Percentiles rank a stretch among this genome's conserved stretches.
phyloP scores from a whole-genome alignment of 768 basidiomycete genomes.

The Naganishia kalamii region DNA sequence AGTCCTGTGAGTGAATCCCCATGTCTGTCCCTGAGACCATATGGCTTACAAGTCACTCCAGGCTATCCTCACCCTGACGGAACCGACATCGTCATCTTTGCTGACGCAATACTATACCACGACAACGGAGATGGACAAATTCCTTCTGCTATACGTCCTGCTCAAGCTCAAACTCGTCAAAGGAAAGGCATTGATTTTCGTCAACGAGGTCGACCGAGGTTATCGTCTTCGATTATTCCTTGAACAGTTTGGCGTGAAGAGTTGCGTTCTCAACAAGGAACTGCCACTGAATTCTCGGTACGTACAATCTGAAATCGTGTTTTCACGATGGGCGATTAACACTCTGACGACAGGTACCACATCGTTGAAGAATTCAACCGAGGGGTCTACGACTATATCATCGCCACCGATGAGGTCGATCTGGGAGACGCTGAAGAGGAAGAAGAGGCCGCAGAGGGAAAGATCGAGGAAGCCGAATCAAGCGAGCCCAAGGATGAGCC shows the following conservation, averaged over 20 bases:
- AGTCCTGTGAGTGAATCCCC: slow-evolving; percentile 63
- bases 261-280: slow-evolving; percentile 92
- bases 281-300: slow-evolving; percentile 87
- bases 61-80: slow-evolving; percentile 81
- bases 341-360: slow-evolving; percentile 62
- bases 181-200: slow-evolving; percentile 94
- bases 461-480: slow-evolving; percentile 12
- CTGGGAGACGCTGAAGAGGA: slow-evolving; percentile 51
- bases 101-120: slow-evolving; percentile 75
- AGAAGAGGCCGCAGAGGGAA: slow-evolving; percentile 41
- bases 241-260: slow-evolving; percentile 93
- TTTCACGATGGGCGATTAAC: slow-evolving; percentile 5
- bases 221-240: slow-evolving; percentile 97
- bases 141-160: slow-evolving; percentile 89
- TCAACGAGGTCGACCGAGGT: slow-evolving; percentile 88
- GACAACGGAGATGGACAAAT: slow-evolving; percentile 93
- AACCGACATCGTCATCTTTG: slow-evolving; percentile 73
- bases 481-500: slow-evolving; percentile 46
- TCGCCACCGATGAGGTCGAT: slow-evolving; percentile 85
- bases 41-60: slow-evolving; percentile 36
- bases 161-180: slow-evolving; percentile 91
- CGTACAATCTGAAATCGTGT: neutral
- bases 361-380: slow-evolving; percentile 98
- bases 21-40: neutral
- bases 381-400: slow-evolving; percentile 96